A percentile compares a stretch with the other conserved stretches of the same genome.
These are phyloP conservation scores for Trametes villosa DNA, from an alignment of 768 basidiomycete genomes.

Conservation along the genomic window DNA sequence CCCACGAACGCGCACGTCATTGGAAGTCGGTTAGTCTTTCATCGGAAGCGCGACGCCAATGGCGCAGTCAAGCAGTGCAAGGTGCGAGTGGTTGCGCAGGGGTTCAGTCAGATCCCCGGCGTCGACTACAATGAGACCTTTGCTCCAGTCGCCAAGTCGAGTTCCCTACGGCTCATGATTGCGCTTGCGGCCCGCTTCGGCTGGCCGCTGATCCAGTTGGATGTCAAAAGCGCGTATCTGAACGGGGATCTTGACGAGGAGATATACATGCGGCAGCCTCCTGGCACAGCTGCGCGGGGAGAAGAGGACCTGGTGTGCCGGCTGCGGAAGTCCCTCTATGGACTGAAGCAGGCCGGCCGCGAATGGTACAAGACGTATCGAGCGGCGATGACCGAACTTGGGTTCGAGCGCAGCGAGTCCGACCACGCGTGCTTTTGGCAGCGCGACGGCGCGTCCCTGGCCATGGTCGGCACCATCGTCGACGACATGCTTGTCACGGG, in stretches of 20 bases:
- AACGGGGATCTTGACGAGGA: slow-evolving; percentile 38
- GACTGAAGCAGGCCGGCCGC: slow-evolving; percentile 21
- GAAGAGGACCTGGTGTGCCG: slow-evolving; percentile 1
- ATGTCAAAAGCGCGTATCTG: slow-evolving; percentile 47
- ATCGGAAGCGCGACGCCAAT: slow-evolving; percentile 29
- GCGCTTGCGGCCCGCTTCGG: neutral
- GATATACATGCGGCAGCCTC: slow-evolving; percentile 49
- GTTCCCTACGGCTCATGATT: neutral
- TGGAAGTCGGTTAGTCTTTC: slow-evolving; percentile 29
- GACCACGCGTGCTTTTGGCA: slow-evolving; percentile 1
- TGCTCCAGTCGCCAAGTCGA: neutral
- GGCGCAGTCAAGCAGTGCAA: slow-evolving; percentile 25
- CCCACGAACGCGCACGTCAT: slow-evolving; percentile 16
- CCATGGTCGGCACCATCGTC: neutral
- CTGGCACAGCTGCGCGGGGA: neutral
- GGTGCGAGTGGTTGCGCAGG: slow-evolving; percentile 42
- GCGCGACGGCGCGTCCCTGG: neutral
- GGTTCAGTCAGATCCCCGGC: slow-evolving; percentile 44
- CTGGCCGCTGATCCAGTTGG: slow-evolving; percentile 40
- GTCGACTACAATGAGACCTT: slow-evolving; percentile 31
- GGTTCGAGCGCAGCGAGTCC: neutral
- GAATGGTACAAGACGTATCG: slow-evolving; percentile 16
- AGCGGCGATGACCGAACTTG: neutral
- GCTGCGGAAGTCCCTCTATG: slow-evolving; percentile 9
- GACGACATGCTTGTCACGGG: slow-evolving; percentile 11